Evolutionary conservation across 805 yeast genomes (phyloP), one percentile per base, ranked within the genome.

Genomic region (Nakazawaea ambrosiae): DNA sequence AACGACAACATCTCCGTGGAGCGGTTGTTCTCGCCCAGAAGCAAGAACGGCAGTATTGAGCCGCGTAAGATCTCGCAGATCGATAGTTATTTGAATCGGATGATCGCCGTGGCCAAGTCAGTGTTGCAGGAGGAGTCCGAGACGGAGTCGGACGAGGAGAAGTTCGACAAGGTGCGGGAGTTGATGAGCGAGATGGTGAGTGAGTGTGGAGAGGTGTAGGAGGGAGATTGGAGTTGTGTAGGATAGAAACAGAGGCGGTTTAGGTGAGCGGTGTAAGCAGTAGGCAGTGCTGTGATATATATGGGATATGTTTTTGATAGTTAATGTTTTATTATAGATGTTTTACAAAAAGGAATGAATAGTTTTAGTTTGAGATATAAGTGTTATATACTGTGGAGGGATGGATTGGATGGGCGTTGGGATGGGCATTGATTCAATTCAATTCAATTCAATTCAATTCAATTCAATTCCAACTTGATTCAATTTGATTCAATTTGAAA

Each of bases 1-100:
- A 36, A 12, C 20, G 34, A 36, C 12, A n/a, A 11, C 18, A 27
- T 36, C 12, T 19, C 22, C 15, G 42, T 39, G 15, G 29, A 26
- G 16, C 33, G 29, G 28, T 19, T 39, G 9, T 39, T 39, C 20
- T 34, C 38, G 12, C 42, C 37, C 11, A 32, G 36, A 24, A 33
- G 25, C 17, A 33, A 20, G 14, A 26, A n/a, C n/a, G n/a, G 16
- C 15, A 26, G 18, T 5, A 8, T 38, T 11, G 36, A 38, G 25
- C 18, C 15, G n/a, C 10, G 22, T 4, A 26, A 22, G 16, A 37
- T 38, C 4, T 9, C 6, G 9, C 27, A 23, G 14, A 33, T 38
- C 23, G 41, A 38, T 16, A n/a, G 15, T 5, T 27, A 33, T 15
- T 27, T 38, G 16, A 37, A 33, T 19, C 15, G n/a, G 6, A 34